Percentiles rank a stretch among this genome's conserved stretches.
Evolutionary conservation across 1,139 yeast species (phyloP).

Genomic region (Diutina sp.): DNA sequence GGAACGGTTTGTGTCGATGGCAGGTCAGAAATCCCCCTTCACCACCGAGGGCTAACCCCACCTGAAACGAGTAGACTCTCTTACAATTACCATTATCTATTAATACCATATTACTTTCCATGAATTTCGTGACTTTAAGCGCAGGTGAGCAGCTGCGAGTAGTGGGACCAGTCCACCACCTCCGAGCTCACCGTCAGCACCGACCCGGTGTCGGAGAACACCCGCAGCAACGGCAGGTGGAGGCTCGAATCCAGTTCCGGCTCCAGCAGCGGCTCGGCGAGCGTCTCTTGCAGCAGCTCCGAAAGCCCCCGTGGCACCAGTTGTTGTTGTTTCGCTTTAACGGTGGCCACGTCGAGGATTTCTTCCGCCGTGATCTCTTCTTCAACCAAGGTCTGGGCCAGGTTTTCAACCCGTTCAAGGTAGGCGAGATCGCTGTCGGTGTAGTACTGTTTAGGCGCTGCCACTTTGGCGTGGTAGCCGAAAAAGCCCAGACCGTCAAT

Average conservation of each 20-base stretch:
- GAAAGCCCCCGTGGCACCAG: not conserved
- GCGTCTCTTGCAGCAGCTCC: not conserved
- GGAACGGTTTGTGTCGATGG: not conserved
- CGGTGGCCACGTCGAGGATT: not conserved
- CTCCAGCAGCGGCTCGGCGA: not conserved
- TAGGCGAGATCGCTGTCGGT: not conserved
- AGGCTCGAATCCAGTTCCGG: not conserved
- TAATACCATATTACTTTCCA: not conserved
- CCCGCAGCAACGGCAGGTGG: not conserved
- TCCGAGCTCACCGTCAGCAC: not conserved
- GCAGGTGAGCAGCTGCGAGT: not conserved
- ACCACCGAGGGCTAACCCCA: not conserved
- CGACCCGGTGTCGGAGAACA: not conserved
- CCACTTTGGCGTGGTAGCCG: conserved; percentile 30
- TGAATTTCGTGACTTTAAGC: not conserved
- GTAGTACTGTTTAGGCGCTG: not conserved
- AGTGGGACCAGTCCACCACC: not conserved
- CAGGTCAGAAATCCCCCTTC: not conserved
- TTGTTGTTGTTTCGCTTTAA: not conserved
- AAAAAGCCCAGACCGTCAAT: conserved; percentile 43
- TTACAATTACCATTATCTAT: not conserved
- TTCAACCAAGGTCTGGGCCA: not conserved
- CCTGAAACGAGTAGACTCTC: not conserved
- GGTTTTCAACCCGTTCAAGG: not conserved
- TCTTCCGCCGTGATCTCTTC: not conserved